These are phyloP conservation scores for Phytophthora idaei DNA, from an alignment of 352 stramenopile species.

Conservation along the genomic window DNA sequence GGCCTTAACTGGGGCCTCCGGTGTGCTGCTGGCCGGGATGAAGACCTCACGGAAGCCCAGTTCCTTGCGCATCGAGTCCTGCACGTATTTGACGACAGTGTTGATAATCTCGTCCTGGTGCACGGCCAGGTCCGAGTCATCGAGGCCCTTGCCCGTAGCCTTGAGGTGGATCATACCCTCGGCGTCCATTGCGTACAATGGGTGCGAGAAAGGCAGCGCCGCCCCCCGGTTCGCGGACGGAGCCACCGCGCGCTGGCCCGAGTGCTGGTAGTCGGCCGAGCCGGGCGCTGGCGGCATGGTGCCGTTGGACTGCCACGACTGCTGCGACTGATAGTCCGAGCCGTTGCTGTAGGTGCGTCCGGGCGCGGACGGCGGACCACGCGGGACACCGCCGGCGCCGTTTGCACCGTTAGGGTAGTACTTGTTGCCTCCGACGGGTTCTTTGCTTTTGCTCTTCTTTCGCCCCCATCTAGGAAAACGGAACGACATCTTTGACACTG, in stretches of 20 bases:
- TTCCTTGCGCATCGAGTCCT: constrained; percentile 84
- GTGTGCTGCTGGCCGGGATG: constrained; percentile 67
- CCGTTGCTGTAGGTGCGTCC: constrained; percentile 54
- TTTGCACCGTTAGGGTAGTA: constrained; percentile 36
- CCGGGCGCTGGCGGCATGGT: constrained; percentile 29
- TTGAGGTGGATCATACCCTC: constrained; percentile 89
- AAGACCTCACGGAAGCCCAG: constrained; percentile 81
- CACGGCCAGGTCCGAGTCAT: constrained; percentile 86
- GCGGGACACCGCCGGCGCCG: constrained; percentile 14
- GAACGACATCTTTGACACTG: constrained; percentile 59
- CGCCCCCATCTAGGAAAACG: constrained; percentile 72
- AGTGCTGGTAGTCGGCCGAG: constrained; percentile 13
- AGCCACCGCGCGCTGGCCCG: not conserved
- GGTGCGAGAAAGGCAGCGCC: constrained; percentile 72
- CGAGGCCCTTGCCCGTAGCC: constrained; percentile 78
- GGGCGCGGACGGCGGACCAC: constrained; percentile 49
- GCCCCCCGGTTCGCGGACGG: constrained; percentile 29
- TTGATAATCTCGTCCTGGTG: constrained; percentile 91
- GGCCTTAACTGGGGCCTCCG: constrained; percentile 62
- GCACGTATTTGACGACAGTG: constrained; percentile 84
- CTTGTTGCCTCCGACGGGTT: constrained; percentile 43
- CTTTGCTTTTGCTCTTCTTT: constrained; percentile 74
- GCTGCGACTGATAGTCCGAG: constrained; percentile 38
- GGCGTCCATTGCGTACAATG: constrained; percentile 84
- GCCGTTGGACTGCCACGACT: constrained; percentile 34